Evolutionary conservation across 768 basidiomycete genomes (phyloP).

Genomic region (Leccinum obscurum): DNA sequence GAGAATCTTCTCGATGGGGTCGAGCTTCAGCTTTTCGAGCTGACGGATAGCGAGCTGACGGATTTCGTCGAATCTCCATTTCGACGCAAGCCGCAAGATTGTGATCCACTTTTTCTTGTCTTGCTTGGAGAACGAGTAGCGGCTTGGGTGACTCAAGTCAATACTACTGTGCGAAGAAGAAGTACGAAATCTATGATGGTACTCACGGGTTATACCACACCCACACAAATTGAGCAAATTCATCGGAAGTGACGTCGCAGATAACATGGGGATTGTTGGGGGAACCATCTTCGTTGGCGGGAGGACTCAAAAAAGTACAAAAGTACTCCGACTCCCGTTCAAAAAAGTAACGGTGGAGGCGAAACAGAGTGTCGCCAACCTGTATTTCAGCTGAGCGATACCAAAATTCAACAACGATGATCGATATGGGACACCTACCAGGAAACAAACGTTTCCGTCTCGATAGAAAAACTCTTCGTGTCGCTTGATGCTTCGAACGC

Average conservation of each 20-base stretch:
- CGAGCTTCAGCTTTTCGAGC: constrained; percentile 47
- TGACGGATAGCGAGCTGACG: constrained; percentile 53
- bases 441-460: constrained; percentile 53
- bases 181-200: not conserved
- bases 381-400: constrained; percentile 10
- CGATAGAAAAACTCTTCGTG: constrained; percentile 49
- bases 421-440: constrained; percentile 38
- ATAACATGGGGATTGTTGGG: constrained; percentile 9
- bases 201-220: constrained; percentile 50
- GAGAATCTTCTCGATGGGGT: constrained; percentile 52
- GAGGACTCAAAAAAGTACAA: constrained; percentile 20
- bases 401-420: not conserved
- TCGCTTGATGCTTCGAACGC: constrained; percentile 21
- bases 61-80: constrained; percentile 57
- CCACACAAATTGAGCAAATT: constrained; percentile 52
- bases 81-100: constrained; percentile 52
- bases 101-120: constrained; percentile 50
- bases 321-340: constrained; percentile 38
- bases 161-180: not conserved
- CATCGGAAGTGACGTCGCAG: constrained; percentile 31
- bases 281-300: constrained; percentile 3
- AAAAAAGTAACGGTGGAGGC: constrained; percentile 38
- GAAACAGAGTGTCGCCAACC: constrained; percentile 37
- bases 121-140: constrained; percentile 56
- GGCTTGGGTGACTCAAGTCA: constrained; percentile 34